phyloP scores from a whole-genome alignment of 2,329 filamentous ascomycete species.

The Dactylellina cionopaga region DNA sequence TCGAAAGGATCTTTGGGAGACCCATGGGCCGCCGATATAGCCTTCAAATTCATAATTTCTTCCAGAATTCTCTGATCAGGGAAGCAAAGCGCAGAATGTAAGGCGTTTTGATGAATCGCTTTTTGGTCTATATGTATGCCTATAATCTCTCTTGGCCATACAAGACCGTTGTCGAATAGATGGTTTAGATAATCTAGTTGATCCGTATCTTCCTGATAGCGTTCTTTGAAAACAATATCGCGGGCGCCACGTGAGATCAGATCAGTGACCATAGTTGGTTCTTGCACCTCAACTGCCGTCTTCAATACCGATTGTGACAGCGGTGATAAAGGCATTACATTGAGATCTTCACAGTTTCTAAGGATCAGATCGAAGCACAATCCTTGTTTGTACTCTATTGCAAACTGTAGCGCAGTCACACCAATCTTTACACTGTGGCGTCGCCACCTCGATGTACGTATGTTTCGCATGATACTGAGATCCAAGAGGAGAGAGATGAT shows the following conservation, averaged over 20 bases:
- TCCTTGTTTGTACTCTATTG: constrained; percentile 14
- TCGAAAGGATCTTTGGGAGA: no score
- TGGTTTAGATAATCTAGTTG: no score
- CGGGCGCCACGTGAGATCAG: constrained; percentile 2
- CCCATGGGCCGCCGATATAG: no score
- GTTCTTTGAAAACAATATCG: constrained; percentile 18
- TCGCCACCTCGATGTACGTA: not conserved
- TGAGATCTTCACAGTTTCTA: not conserved
- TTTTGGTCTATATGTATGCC: no score
- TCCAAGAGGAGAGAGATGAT: not conserved
- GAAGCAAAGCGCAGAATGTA: no score
- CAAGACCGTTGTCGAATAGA: no score
- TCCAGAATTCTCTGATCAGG: no score
- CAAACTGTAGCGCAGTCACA: constrained; percentile 7
- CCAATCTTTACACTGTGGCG: not conserved
- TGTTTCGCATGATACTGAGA: not conserved
- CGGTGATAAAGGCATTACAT: constrained; percentile 4
- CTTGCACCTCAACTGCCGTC: constrained; percentile 29
- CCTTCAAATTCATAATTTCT: no score
- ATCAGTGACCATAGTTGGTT: constrained; percentile 4
- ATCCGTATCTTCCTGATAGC: no score
- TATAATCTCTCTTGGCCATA: no score
- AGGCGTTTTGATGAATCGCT: no score
- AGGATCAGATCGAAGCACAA: no score
- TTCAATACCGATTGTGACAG: constrained; percentile 25